Percentiles rank a stretch among this genome's conserved stretches.
Evolutionary conservation across 768 basidiomycete species (phyloP).

Genomic region (Suillus cothurnatus): DNA sequence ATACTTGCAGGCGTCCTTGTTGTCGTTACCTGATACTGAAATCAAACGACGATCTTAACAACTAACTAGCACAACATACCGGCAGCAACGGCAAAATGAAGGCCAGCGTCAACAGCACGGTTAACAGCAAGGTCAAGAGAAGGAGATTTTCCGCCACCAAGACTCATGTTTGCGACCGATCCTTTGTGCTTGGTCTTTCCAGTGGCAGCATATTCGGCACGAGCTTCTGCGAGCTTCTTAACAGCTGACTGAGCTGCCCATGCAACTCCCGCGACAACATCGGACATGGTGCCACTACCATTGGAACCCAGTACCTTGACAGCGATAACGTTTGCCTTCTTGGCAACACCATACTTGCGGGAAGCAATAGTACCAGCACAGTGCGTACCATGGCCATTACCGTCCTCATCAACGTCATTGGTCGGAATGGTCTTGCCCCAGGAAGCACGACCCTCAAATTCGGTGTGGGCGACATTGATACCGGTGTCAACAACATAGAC

Average conservation of each 20-base stretch:
- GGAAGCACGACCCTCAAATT: slow-evolving; percentile 85
- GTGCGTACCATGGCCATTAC: slow-evolving; percentile 94
- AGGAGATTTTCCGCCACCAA: slow-evolving; percentile 91
- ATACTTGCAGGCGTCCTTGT: slow-evolving; percentile 88
- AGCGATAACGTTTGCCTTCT: slow-evolving; percentile 85
- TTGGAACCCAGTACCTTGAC: slow-evolving; percentile 95
- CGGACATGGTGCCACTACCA: slow-evolving; percentile 93
- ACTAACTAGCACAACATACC: slow-evolving; percentile 48
- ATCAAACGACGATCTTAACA: slow-evolving; percentile 3
- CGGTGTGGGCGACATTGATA: slow-evolving; percentile 81
- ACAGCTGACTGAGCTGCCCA: slow-evolving; percentile 67
- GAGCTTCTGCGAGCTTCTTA: slow-evolving; percentile 59
- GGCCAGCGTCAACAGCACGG: slow-evolving; percentile 75
- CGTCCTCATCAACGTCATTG: slow-evolving; percentile 85
- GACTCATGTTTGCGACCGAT: slow-evolving; percentile 95
- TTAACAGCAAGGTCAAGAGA: slow-evolving; percentile 87
- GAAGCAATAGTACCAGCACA: slow-evolving; percentile 98
- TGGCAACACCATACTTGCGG: slow-evolving; percentile 91
- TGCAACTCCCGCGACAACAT: slow-evolving; percentile 86
- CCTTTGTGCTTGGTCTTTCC: slow-evolving; percentile 89
- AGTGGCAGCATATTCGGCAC: slow-evolving; percentile 65
- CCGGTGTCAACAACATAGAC: slow-evolving; percentile 90
- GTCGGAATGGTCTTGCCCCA: slow-evolving; percentile 94
- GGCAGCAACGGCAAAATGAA: slow-evolving; percentile 97
- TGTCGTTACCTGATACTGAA: slow-evolving; percentile 63